These are phyloP conservation scores for Penicillium digitatum DNA, from an alignment of 2,329 filamentous ascomycete genomes.

Conservation along the genomic window DNA sequence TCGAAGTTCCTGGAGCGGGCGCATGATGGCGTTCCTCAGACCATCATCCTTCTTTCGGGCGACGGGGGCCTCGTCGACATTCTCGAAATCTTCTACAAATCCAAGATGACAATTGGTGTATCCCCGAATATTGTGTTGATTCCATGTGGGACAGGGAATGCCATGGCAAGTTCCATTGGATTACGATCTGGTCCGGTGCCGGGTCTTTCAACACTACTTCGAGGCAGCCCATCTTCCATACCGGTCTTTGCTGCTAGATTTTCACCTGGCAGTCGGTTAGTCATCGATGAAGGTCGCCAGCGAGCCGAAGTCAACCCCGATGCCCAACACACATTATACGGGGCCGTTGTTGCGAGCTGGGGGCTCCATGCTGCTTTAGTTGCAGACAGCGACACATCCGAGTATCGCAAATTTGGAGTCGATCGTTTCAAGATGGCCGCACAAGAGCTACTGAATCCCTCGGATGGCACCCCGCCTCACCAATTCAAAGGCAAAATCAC, in stretches of 20 bases:
- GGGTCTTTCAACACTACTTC: slow-evolving; percentile 57
- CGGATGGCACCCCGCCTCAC: slow-evolving; percentile 52
- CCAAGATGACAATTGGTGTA: slow-evolving; percentile 24
- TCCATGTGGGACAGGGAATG: slow-evolving; percentile 51
- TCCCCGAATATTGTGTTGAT: slow-evolving; percentile 57
- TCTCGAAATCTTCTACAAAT: slow-evolving; percentile 60
- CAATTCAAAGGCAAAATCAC: slow-evolving; percentile 54
- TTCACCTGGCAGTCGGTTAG: slow-evolving; percentile 51
- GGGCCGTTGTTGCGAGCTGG: slow-evolving; percentile 83
- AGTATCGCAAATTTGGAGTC: slow-evolving; percentile 71
- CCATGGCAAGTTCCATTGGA: slow-evolving; percentile 41
- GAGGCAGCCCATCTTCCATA: slow-evolving; percentile 53
- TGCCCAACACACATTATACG: slow-evolving; percentile 49
- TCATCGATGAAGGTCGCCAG: slow-evolving; percentile 47
- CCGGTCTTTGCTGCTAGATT: slow-evolving; percentile 63
- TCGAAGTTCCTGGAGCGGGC: slow-evolving; percentile 49
- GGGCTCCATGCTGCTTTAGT: slow-evolving; percentile 85
- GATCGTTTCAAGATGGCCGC: slow-evolving; percentile 84
- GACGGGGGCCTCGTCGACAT: slow-evolving; percentile 84
- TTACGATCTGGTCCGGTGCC: slow-evolving; percentile 31
- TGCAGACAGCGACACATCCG: slow-evolving; percentile 81
- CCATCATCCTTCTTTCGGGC: slow-evolving; percentile 75
- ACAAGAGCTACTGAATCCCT: slow-evolving; percentile 63
- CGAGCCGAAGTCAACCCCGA: slow-evolving; percentile 21
- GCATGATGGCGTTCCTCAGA: slow-evolving; percentile 49